Evolutionary conservation across 1,284 basidiomycete species (phyloP), one percentile per base, ranked within the genome.

Genomic region (Coniferiporia weirii): DNA sequence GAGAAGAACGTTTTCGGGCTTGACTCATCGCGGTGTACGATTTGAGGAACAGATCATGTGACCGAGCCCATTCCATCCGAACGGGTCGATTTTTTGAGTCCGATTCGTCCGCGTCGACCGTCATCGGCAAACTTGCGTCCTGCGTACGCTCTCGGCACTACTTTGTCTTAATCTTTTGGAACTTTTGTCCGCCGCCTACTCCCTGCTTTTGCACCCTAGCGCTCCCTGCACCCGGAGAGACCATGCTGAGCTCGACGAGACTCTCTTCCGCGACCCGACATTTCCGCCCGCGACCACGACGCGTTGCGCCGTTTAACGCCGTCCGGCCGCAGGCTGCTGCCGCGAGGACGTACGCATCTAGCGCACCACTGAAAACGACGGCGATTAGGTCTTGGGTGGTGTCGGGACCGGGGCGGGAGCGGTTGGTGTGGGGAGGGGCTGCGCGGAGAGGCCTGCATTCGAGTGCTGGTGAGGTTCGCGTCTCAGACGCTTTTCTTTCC

Each of bases 361-460:
- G 2, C 17, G 19, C 17, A 20, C 44, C 44, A 3, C 17, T 9
- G 44, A n/a, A 20, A n/a, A 2, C 8, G 17, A 9, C 44, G 17
- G 44, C 44, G 44, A 46, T n/a, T 4, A 12, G 44, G 17, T 19
- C 8, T 4, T 46, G 44, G 44, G 38, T 19, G 13, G 3, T n/a
- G 44, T 17, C 44, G 17, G 17, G 17, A 46, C 19, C n/a, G 44
- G 19, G 12, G 15, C 38, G 40, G 7, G 12, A 43, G 40, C 40
- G 12, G 3, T 7, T n/a, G n/a, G 10, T 43, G n/a, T 43, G 40
- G 40, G n/a, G 40, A 43, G 40, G n/a, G 40, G 12, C 19, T 9
- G 51, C 3, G 9, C 44, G 60, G 46, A 43, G 56, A 45, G 36
- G 47, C 10, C 34, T 62, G 22, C 61, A 62, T 44, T 35, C 46